Conservation (phyloP, 352 stramenopile species). For the Globisporangium okanoganense region DNA sequence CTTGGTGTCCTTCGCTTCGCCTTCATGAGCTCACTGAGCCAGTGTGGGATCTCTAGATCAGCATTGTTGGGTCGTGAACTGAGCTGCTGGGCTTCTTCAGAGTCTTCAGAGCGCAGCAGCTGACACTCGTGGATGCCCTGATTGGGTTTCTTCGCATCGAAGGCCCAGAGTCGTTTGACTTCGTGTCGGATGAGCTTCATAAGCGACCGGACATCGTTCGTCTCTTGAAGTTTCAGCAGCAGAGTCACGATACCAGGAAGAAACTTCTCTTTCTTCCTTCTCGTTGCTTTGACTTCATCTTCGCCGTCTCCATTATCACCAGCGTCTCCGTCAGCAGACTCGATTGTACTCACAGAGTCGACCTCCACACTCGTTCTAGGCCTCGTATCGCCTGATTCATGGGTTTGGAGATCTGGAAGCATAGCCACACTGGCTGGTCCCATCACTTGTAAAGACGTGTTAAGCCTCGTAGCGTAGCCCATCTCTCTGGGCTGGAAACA, state of each 20-base stretch:
- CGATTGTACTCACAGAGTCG: background rate
- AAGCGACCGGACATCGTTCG: background rate
- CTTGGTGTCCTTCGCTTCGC: background rate
- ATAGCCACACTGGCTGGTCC: background rate
- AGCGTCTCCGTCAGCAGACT: background rate
- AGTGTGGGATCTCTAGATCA: background rate
- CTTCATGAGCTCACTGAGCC: background rate
- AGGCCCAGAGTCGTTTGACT: conserved; percentile 11
- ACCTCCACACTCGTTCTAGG: background rate
- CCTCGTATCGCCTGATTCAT: background rate
- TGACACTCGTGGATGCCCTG: conserved; percentile 2
- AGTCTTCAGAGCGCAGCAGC: background rate
- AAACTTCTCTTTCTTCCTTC: background rate
- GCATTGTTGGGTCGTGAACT: background rate
- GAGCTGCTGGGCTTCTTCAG: background rate
- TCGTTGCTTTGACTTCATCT: background rate
- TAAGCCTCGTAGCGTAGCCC: background rate
- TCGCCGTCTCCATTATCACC: background rate
- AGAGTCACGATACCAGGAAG: background rate
- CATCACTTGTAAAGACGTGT: background rate
- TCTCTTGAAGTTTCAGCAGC: conserved; percentile 8
- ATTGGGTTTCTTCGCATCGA: background rate
- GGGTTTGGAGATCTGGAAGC: background rate
- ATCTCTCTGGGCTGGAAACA: background rate
- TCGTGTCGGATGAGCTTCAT: background rate